These are phyloP conservation scores for Gymnopilus junonius DNA, from an alignment of 768 basidiomycete species.

Conservation along the genomic window DNA sequence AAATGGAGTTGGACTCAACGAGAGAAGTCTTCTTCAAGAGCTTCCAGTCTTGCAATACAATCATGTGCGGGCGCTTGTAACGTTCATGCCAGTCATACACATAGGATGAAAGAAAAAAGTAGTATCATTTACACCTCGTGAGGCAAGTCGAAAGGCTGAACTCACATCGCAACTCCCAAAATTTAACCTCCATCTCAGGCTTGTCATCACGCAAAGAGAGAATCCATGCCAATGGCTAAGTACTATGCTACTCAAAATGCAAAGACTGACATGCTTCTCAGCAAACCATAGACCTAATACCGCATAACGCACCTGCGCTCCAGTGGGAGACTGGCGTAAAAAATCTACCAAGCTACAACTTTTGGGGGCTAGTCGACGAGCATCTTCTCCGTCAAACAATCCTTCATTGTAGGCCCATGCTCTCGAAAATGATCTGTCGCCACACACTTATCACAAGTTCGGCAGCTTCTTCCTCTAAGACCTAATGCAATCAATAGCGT, in stretches of 20 bases:
- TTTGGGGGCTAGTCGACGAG: conserved; percentile 62
- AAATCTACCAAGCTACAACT: conserved; percentile 24
- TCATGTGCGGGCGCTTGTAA: background rate
- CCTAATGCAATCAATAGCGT: conserved; percentile 47
- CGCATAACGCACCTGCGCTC: conserved; percentile 68
- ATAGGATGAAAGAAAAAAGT: conserved; percentile 27
- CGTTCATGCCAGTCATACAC: conserved; percentile 15
- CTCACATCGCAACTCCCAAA: conserved; percentile 48
- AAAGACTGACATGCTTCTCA: conserved; percentile 45
- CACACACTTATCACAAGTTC: conserved; percentile 82
- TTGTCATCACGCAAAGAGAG: conserved; percentile 22
- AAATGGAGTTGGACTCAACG: conserved; percentile 17
- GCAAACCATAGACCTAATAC: conserved; percentile 48
- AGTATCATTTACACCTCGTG: conserved; percentile 53
- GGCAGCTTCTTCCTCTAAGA: conserved; percentile 89
- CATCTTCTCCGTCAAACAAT: conserved; percentile 83
- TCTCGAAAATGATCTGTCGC: conserved; percentile 95
- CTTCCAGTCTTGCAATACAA: conserved; percentile 5
- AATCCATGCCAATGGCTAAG: conserved; percentile 26
- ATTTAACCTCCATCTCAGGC: conserved; percentile 25
- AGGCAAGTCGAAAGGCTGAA: conserved; percentile 54
- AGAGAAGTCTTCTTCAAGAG: conserved; percentile 1
- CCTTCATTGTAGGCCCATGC: conserved; percentile 92
- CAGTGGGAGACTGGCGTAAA: conserved; percentile 32
- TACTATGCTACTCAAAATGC: conserved; percentile 30